Evolutionary conservation across 306 rosid genomes (phyloP).

Genomic region (Styphnolobium japonicum): DNA sequence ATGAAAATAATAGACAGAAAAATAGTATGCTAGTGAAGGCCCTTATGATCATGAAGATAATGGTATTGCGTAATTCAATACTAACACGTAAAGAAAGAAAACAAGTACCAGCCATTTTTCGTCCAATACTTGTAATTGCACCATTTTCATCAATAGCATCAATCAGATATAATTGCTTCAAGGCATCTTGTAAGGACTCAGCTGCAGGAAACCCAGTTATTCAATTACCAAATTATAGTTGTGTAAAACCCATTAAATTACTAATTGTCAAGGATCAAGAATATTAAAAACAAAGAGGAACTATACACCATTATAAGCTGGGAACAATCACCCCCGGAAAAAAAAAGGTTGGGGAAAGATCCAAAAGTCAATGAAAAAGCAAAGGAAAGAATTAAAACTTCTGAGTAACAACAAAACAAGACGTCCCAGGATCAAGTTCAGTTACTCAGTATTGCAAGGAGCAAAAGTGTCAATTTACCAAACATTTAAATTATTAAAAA

Average conservation of each 20-base stretch:
- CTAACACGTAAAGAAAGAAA: conserved; percentile 24
- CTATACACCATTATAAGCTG: background rate
- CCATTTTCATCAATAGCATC: conserved; percentile 93
- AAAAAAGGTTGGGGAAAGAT: background rate
- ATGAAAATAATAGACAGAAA: background rate
- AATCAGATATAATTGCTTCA: conserved; percentile 89
- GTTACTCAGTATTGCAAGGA: conserved; percentile 6
- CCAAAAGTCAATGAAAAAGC: background rate
- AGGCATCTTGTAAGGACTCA: conserved; percentile 87
- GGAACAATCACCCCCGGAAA: background rate
- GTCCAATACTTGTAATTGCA: conserved; percentile 72
- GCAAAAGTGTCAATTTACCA: background rate
- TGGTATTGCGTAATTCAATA: background rate
- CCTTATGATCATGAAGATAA: background rate
- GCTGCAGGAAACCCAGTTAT: conserved; percentile 59
- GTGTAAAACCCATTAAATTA: background rate
- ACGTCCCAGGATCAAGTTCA: conserved; percentile 5
- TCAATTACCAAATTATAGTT: conserved; percentile 17
- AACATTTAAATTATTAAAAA: background rate
- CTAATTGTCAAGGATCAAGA: background rate
- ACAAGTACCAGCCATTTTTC: conserved; percentile 85
- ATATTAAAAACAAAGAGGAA: conserved; percentile 5
- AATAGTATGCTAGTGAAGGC: background rate
- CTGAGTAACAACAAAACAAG: background rate
- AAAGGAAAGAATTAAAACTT: conserved; percentile 2